A percentile compares a stretch with the other conserved stretches of the same genome.
Conservation (phyloP, 345 rosid species). For the Barbarea vulgaris region DNA sequence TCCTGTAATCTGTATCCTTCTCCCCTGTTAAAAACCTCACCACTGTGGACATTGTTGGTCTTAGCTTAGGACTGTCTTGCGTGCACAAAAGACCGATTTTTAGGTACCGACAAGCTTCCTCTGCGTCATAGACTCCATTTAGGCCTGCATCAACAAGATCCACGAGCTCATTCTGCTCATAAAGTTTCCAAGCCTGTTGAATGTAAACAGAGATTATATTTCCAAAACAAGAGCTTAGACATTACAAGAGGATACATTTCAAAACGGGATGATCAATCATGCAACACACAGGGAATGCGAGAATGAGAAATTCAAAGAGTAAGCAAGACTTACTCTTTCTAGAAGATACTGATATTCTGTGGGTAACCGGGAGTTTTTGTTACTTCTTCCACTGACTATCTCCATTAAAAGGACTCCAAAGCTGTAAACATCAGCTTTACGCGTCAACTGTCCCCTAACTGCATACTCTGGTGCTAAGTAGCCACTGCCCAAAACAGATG, state of each 20-base stretch:
- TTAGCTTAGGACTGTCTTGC: constrained; percentile 69
- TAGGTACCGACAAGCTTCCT: constrained; percentile 67
- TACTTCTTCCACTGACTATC: constrained; percentile 86
- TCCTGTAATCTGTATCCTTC: constrained; percentile 40
- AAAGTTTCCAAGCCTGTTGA: constrained; percentile 82
- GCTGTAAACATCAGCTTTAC: constrained; percentile 92
- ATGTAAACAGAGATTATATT: constrained; percentile 20
- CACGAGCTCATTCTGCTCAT: constrained; percentile 70
- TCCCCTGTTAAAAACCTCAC: constrained; percentile 61
- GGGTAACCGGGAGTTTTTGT: constrained; percentile 75
- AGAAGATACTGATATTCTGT: constrained; percentile 76
- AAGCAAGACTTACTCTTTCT: constrained; percentile 65
- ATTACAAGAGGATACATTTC: background rate
- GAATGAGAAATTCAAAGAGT: background rate
- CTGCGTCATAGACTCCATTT: constrained; percentile 65
- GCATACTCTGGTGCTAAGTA: constrained; percentile 99
- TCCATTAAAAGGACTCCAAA: constrained; percentile 91
- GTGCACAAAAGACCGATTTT: constrained; percentile 80
- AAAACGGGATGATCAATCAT: background rate
- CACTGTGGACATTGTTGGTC: constrained; percentile 74
- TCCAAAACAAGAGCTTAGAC: constrained; percentile 11
- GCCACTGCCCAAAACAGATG: constrained; percentile 57
- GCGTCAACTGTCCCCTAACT: constrained; percentile 82
- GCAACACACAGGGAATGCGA: background rate
- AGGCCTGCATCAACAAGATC: constrained; percentile 57